Evolutionary conservation across 2,329 filamentous ascomycete genomes (phyloP).

Genomic region (Dothideomycetes sp.): DNA sequence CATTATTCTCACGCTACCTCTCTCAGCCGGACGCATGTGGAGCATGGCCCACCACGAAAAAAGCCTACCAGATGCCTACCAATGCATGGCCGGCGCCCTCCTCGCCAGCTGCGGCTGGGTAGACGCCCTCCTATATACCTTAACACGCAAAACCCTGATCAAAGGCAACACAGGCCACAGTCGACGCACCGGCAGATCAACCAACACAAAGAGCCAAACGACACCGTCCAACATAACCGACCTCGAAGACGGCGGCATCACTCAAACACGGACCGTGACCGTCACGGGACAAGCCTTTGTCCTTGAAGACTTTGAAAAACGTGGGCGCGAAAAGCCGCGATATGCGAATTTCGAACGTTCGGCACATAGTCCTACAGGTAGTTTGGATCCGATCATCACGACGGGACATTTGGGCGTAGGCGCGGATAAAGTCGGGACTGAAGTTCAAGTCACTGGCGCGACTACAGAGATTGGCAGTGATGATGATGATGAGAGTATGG

Average conservation of each 20-base stretch:
- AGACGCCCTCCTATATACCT: conserved; percentile 49
- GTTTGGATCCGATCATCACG: conserved; percentile 17
- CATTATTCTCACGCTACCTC: conserved; percentile 56
- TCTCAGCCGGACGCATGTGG: conserved; percentile 55
- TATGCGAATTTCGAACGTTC: conserved; percentile 5
- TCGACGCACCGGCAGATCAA: background rate
- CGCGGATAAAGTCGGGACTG: background rate
- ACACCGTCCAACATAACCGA: background rate
- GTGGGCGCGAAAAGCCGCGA: conserved; percentile 5
- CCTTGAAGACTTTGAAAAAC: conserved; percentile 6
- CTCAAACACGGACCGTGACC: conserved; percentile 22
- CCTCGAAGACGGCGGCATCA: conserved; percentile 19
- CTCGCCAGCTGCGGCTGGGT: conserved; percentile 53
- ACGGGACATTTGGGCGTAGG: background rate
- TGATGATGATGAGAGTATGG: too few species aligned
- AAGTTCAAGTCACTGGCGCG: background rate
- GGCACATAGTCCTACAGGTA: conserved; percentile 13
- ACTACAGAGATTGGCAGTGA: background rate
- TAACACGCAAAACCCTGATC: conserved; percentile 39
- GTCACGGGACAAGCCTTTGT: conserved; percentile 14
- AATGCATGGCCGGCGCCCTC: conserved; percentile 45
- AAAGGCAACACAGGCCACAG: conserved; percentile 11
- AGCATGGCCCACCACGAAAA: conserved; percentile 45
- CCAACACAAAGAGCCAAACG: conserved; percentile 13
- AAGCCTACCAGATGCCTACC: conserved; percentile 29